phyloP scores from a whole-genome alignment of 768 basidiomycete species.

The Paxillus ammoniavirescens region DNA sequence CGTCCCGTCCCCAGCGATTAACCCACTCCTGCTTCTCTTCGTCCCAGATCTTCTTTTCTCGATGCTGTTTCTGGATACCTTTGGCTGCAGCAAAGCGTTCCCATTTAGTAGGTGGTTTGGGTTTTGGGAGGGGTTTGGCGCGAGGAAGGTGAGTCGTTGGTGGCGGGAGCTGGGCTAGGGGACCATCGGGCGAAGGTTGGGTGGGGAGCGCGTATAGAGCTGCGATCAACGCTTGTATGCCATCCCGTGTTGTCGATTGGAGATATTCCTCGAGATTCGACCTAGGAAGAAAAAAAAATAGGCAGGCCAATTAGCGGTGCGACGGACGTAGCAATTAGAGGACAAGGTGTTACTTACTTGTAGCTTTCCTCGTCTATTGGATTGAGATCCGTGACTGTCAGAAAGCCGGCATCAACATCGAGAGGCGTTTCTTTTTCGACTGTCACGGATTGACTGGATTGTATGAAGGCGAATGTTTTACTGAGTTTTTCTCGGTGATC shows the following conservation, averaged over 20 bases:
- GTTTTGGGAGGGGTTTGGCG: slow-evolving; percentile 89
- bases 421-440: slow-evolving; percentile 81
- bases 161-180: slow-evolving; percentile 76
- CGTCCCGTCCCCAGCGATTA: slow-evolving; percentile 82
- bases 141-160: slow-evolving; percentile 80
- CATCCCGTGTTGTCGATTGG: slow-evolving; percentile 72
- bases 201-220: slow-evolving; percentile 84
- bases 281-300: slow-evolving; percentile 35
- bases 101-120: slow-evolving; percentile 95
- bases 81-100: slow-evolving; percentile 92
- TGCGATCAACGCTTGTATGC: slow-evolving; percentile 77
- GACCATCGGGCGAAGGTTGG: slow-evolving; percentile 71
- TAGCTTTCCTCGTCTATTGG: slow-evolving; percentile 84
- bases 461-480: background rate
- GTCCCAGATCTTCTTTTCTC: slow-evolving; percentile 87
- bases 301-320: too few relatives aligned
- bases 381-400: slow-evolving; percentile 86
- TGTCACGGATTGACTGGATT: slow-evolving; percentile 56
- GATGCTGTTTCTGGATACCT: slow-evolving; percentile 80
- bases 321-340: background rate
- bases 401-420: slow-evolving; percentile 76
- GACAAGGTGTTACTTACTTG: slow-evolving; percentile 44
- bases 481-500: background rate
- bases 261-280: slow-evolving; percentile 81
- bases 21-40: slow-evolving; percentile 95